A percentile compares a stretch with the other conserved stretches of the same genome.
Evolutionary conservation across 192 early-diverging fungal species (phyloP).

Genomic region (Umbelopsis vinacea): DNA sequence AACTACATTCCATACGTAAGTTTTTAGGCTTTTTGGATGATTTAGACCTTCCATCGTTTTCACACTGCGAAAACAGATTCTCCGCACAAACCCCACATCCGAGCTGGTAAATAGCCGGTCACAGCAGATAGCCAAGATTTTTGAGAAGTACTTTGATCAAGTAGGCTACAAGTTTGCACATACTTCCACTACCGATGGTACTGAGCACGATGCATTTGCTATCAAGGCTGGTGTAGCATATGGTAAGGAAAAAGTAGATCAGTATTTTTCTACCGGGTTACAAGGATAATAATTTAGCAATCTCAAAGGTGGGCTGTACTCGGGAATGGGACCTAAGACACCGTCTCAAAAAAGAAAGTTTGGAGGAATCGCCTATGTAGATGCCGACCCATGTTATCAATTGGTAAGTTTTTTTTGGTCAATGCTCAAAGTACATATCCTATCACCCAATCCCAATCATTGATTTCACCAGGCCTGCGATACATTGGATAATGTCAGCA

Average conservation of each 20-base stretch:
- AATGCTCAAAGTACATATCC: background rate
- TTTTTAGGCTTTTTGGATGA: background rate
- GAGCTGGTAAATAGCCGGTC: constrained; percentile 49
- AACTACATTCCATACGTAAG: constrained; percentile 50
- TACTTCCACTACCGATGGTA: background rate
- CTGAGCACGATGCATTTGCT: constrained; percentile 2
- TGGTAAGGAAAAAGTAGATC: background rate
- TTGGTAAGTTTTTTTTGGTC: constrained; percentile 23
- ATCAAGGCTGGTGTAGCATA: background rate
- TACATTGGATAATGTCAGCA: constrained; percentile 63
- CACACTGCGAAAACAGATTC: constrained; percentile 39
- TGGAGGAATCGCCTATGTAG: constrained; percentile 65
- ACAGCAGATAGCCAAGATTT: background rate
- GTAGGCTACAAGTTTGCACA: background rate
- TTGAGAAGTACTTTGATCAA: background rate
- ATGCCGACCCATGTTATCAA: constrained; percentile 71
- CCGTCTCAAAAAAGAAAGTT: constrained; percentile 52
- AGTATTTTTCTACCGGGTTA: background rate
- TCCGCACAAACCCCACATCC: constrained; percentile 63
- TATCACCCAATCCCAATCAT: background rate
- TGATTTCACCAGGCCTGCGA: constrained; percentile 52
- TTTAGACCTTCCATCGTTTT: background rate
- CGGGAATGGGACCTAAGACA: constrained; percentile 46
- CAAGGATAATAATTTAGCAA: constrained; percentile 44
- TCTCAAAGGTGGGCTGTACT: background rate